These are phyloP conservation scores for Saccharomyces hybrid DNA, from an alignment of 1,139 yeast species.

Conservation along the genomic window DNA sequence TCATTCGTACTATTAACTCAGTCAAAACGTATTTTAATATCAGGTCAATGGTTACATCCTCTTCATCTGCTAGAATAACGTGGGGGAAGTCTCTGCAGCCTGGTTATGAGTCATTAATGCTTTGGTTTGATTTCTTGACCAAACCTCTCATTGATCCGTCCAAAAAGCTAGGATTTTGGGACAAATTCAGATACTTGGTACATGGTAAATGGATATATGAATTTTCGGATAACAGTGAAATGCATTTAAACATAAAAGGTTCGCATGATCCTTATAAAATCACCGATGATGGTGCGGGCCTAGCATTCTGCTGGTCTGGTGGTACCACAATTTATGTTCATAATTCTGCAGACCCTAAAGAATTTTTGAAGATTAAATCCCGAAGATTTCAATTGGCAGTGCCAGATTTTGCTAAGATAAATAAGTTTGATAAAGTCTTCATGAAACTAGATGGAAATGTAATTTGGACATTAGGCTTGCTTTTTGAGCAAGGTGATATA, in stretches of 20 bases:
- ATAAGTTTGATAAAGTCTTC: slow-evolving; percentile 37
- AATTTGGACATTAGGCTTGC: slow-evolving; percentile 43
- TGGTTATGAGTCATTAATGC: slow-evolving; percentile 67
- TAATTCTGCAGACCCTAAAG: slow-evolving; percentile 49
- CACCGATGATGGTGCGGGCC: slow-evolving; percentile 64
- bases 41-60: slow-evolving; percentile 44
- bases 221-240: slow-evolving; percentile 33
- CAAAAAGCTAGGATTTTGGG: slow-evolving; percentile 72
- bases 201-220: slow-evolving; percentile 44
- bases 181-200: slow-evolving; percentile 46
- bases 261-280: slow-evolving; percentile 66
- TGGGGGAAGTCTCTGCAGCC: slow-evolving; percentile 84
- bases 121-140: slow-evolving; percentile 70
- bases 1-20: slow-evolving; percentile 47
- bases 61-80: slow-evolving; percentile 56
- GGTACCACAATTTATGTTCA: slow-evolving; percentile 55
- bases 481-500: slow-evolving; percentile 39
- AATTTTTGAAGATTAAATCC: slow-evolving; percentile 55
- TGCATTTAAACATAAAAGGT: slow-evolving; percentile 38
- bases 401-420: slow-evolving; percentile 27
- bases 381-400: slow-evolving; percentile 62
- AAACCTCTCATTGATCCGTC: slow-evolving; percentile 75
- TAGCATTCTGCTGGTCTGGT: slow-evolving; percentile 71
- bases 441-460: slow-evolving; percentile 49
- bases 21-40: slow-evolving; percentile 63